A percentile compares a stretch with the other conserved stretches of the same genome.
Evolutionary conservation across 1,139 yeast genomes (phyloP).

Genomic region (Diutina pseudorugosa): DNA sequence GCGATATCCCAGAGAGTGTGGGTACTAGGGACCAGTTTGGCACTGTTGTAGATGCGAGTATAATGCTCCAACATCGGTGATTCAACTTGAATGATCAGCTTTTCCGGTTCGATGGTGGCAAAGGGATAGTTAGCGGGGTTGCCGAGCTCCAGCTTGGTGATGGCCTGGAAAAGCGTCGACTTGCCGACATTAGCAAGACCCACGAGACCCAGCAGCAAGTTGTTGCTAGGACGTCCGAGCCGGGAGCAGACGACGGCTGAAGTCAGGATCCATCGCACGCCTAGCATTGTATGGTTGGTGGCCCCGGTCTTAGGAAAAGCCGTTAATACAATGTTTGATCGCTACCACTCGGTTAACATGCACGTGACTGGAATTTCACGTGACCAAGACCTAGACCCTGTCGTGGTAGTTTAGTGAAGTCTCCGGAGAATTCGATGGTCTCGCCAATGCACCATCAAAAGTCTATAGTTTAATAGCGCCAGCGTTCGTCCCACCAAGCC

Average conservation of each 20-base stretch:
- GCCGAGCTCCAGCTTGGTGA: constrained; percentile 60
- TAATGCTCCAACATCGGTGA: constrained; percentile 44
- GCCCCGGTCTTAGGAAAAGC: neutral
- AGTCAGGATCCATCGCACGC: neutral
- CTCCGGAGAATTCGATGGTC: no score
- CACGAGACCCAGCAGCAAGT: constrained; percentile 45
- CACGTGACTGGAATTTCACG: no score
- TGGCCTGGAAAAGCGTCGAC: constrained; percentile 52
- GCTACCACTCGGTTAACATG: no score
- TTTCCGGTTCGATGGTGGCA: constrained; percentile 69
- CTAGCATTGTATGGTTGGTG: neutral
- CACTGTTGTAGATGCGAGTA: constrained; percentile 36
- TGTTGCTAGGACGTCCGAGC: constrained; percentile 43
- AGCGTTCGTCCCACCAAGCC: no score
- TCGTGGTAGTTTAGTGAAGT: no score
- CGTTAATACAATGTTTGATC: no score
- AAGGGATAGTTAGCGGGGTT: constrained; percentile 75
- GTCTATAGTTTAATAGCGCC: no score
- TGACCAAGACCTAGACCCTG: no score
- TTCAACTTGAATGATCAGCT: constrained; percentile 34
- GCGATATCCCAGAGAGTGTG: constrained; percentile 63
- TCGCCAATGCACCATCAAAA: no score
- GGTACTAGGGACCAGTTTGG: constrained; percentile 41
- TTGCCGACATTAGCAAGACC: constrained; percentile 75
- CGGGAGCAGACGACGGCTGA: neutral